Conservation (phyloP, 768 basidiomycete species). For the Lactarius hatsudake region DNA sequence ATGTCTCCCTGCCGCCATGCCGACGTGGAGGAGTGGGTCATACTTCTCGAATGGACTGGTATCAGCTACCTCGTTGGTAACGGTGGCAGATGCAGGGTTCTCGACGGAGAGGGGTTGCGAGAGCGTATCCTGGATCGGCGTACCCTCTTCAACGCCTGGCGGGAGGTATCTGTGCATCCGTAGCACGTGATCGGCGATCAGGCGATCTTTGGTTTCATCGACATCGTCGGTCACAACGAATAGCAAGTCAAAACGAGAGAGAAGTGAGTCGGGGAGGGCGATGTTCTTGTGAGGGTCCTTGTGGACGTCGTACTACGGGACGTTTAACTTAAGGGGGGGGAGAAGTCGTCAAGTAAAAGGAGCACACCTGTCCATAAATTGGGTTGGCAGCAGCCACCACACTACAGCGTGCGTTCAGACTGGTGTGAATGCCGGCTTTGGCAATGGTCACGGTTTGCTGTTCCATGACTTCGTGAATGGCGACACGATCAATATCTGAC, state of each 20-base stretch:
- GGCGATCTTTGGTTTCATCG: constrained; percentile 88
- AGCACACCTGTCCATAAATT: constrained; percentile 82
- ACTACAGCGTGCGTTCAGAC: constrained; percentile 94
- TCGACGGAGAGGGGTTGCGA: constrained; percentile 88
- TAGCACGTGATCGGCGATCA: constrained; percentile 96
- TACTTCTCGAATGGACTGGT: constrained; percentile 92
- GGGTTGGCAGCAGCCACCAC: constrained; percentile 99
- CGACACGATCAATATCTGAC: constrained; percentile 97
- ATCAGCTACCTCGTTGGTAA: constrained; percentile 52
- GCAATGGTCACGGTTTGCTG: constrained; percentile 99
- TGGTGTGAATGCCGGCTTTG: constrained; percentile 98
- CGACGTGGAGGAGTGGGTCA: constrained; percentile 91
- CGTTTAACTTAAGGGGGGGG: not conserved
- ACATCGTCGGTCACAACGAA: constrained; percentile 99
- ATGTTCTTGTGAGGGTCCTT: constrained; percentile 99
- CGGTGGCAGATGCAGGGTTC: constrained; percentile 51
- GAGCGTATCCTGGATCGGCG: constrained; percentile 84
- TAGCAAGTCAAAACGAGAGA: constrained; percentile 97
- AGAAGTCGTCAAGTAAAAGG: not conserved
- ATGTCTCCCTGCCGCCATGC: constrained; percentile 49
- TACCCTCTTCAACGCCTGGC: constrained; percentile 94
- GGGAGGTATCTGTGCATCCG: constrained; percentile 96
- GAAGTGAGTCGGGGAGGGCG: constrained; percentile 92
- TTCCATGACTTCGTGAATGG: constrained; percentile 99
- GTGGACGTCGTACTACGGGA: constrained; percentile 91